phyloP scores from a whole-genome alignment of 306 rosid species.

The Chamaecrista fasciculata region DNA sequence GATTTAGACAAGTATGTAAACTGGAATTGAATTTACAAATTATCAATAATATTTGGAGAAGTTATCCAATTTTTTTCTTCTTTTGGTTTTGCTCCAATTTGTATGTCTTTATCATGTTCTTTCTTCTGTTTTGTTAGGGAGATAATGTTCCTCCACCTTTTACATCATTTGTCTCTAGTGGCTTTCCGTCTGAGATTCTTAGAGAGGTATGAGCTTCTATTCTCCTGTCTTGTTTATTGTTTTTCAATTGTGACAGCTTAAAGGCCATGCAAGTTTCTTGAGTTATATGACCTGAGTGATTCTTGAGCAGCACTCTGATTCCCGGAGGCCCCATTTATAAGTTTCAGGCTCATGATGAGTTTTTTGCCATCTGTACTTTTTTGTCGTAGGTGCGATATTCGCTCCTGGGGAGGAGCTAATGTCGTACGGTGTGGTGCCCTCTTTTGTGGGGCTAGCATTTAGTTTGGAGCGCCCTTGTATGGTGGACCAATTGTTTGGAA shows the following conservation, averaged over 20 bases:
- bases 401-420: conserved; percentile 99
- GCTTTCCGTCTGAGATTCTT: conserved; percentile 89
- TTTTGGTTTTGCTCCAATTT: conserved; percentile 14
- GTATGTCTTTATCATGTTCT: not conserved
- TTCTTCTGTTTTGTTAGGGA: conserved; percentile 51
- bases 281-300: conserved; percentile 46
- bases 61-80: not conserved
- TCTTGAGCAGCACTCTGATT: conserved; percentile 61
- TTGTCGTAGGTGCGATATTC: conserved; percentile 99
- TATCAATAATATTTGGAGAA: conserved; percentile 3
- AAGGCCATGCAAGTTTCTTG: conserved; percentile 39
- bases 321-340: conserved; percentile 69
- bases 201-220: conserved; percentile 73
- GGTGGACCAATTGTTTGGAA: conserved; percentile 90
- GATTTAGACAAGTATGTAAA: not conserved
- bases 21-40: not conserved
- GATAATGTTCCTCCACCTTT: conserved; percentile 83
- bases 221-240: conserved; percentile 5
- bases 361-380: conserved; percentile 78
- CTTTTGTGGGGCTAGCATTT: conserved; percentile 84
- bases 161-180: conserved; percentile 66
- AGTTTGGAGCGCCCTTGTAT: conserved; percentile 90
- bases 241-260: conserved; percentile 34
- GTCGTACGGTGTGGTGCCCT: conserved; percentile 99
- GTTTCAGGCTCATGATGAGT: conserved; percentile 77